A percentile compares a stretch with the other conserved stretches of the same genome.
phyloP scores from a whole-genome alignment of 2,329 filamentous ascomycete genomes.

The Cercospora sesami region DNA sequence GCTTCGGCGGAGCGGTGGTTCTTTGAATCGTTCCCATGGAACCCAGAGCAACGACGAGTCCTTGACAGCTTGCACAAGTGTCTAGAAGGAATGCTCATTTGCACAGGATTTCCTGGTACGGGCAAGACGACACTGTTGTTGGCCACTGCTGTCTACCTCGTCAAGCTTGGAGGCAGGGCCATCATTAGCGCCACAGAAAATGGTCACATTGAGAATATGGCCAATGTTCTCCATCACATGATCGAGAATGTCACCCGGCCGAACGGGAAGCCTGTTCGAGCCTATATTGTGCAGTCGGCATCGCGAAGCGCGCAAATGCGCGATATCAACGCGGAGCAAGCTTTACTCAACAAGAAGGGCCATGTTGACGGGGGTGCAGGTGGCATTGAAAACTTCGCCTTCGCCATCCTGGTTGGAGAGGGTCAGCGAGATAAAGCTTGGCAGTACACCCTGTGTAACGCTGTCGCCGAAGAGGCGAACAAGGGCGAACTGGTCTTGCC shows the following conservation, averaged over 20 bases:
- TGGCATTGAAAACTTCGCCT: background rate
- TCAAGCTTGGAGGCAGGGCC: background rate
- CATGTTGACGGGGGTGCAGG: background rate
- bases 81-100: background rate
- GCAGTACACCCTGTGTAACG: too few species aligned
- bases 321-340: background rate
- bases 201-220: background rate
- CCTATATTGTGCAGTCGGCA: background rate
- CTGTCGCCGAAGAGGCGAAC: too few species aligned
- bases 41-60: background rate
- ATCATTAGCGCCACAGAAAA: background rate
- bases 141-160: background rate
- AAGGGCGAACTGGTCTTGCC: background rate
- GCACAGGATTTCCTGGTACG: background rate
- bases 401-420: background rate
- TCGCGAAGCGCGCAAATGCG: background rate
- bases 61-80: background rate
- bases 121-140: conserved; percentile 8
- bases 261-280: background rate
- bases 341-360: background rate
- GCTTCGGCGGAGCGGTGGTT: background rate
- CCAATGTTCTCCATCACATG: background rate
- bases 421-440: background rate
- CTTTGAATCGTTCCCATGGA: background rate
- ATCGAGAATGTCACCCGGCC: background rate